Conservation (phyloP, 179 eudicot species). For the Nepenthes alata region DNA sequence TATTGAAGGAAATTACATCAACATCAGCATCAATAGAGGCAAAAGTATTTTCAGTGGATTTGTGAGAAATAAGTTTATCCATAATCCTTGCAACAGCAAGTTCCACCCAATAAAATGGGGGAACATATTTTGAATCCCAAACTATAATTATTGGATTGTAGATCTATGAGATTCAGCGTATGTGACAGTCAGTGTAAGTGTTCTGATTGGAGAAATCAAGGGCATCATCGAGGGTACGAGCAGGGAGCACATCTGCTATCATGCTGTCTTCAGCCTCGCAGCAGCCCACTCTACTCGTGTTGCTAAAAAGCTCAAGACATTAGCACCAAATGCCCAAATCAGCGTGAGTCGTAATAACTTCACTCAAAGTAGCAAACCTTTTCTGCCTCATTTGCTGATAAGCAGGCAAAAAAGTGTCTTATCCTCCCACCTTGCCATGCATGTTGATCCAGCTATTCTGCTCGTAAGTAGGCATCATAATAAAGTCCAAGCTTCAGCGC, state of each 20-base stretch:
- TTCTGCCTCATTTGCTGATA: constrained; percentile 39
- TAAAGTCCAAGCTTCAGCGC: constrained; percentile 42
- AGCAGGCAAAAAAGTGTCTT: constrained; percentile 28
- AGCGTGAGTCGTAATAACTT: constrained; percentile 56
- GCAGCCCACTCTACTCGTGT: constrained; percentile 25
- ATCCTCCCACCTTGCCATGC: constrained; percentile 62
- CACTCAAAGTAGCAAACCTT: constrained; percentile 73
- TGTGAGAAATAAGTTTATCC: no score
- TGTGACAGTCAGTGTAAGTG: no score
- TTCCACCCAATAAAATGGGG: no score
- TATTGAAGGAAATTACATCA: no score
- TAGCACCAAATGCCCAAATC: constrained; percentile 41
- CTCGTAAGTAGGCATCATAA: constrained; percentile 40
- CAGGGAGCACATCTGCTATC: constrained; percentile 21
- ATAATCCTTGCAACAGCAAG: no score
- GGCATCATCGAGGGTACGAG: background rate
- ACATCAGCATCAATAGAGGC: no score
- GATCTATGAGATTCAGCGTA: no score
- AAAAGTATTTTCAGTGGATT: no score
- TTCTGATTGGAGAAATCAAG: background rate
- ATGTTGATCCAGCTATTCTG: constrained; percentile 70
- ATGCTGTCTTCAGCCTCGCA: constrained; percentile 63
- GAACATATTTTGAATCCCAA: no score
- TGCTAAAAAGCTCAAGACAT: constrained; percentile 36
- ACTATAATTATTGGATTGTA: no score